Conservation (phyloP, 768 basidiomycete genomes). For the Hypholoma sublateritium region DNA sequence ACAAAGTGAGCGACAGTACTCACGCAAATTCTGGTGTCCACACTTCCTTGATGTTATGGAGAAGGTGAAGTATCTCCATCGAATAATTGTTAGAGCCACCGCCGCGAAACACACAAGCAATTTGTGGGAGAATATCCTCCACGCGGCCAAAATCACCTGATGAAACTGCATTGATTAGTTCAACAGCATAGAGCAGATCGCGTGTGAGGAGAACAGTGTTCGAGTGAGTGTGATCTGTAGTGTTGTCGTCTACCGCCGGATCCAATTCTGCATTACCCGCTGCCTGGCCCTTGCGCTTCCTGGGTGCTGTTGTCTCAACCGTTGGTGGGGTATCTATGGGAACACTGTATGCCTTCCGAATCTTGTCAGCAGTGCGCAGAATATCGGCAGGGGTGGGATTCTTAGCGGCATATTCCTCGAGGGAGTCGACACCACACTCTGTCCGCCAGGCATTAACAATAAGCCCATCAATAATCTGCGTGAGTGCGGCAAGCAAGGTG, state of each 20-base stretch:
- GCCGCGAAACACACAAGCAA: slow-evolving; percentile 30
- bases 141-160: slow-evolving; percentile 29
- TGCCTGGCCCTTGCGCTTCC: not conserved
- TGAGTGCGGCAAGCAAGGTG: slow-evolving; percentile 29
- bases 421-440: not conserved
- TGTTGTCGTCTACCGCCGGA: not conserved
- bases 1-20: no score
- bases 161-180: slow-evolving; percentile 25
- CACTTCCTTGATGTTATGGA: slow-evolving; percentile 14
- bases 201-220: slow-evolving; percentile 27
- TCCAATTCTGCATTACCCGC: not conserved
- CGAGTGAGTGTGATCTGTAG: not conserved
- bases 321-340: no score
- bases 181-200: slow-evolving; percentile 29
- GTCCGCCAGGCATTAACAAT: not conserved
- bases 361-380: not conserved
- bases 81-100: slow-evolving; percentile 32
- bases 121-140: slow-evolving; percentile 26
- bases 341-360: not conserved
- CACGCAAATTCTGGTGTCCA: not conserved
- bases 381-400: not conserved
- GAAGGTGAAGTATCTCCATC: slow-evolving; percentile 28
- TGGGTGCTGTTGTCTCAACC: not conserved
- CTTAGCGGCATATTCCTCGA: not conserved
- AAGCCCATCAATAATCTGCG: not conserved